Evolutionary conservation across 1,284 basidiomycete species (phyloP), one percentile per base, ranked within the genome.

Genomic region (Fomes fomentarius): DNA sequence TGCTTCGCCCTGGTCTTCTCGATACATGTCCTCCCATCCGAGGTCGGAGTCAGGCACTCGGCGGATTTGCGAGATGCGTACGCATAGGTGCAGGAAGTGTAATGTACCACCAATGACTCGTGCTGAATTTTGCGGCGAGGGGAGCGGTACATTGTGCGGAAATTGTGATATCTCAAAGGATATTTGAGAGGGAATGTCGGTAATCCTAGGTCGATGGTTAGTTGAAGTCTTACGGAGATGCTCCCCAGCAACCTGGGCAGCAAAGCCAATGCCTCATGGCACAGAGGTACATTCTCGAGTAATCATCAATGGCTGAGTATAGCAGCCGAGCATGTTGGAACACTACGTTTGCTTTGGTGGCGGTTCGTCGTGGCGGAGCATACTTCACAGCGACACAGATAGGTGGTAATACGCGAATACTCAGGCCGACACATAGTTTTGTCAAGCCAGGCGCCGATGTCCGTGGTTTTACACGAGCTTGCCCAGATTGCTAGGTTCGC

Each of bases 1-100:
- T 6, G 83, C 75, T n/a, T 75, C 72, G 24, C 78, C 78, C 63
- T 82, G 78, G 50, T 73, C 81, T 66, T 88, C 86, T 58, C 76
- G 78, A 57, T 87, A 84, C 74, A 90, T 82, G 65, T 89, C 84
- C 62, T 91, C 88, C 88, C 89, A 92, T 6, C 83, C 85, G 22
- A 84, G 63, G 57, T 91, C 87, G 7, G 85, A 82, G 55, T 88
- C 85, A 2, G 79, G 78, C 1, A 83, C 74, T 24, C 74, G 71
- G 24, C 81, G 77, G 47, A 83, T 72, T 58, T 85, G 81, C 53
- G 78, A 77, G 31, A 89, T 71, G 56, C 89, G 78, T 31, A 87
- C 74, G 63, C 76, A 81, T 47, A 91, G 77, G 66, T 92, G 85
- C 6, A 87, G 50, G 39, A 85, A 72, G 63, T 93, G 89, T 69